A percentile compares a stretch with the other conserved stretches of the same genome.
Conservation (phyloP, 352 stramenopile species). For the Thalassiosira sp. region DNA sequence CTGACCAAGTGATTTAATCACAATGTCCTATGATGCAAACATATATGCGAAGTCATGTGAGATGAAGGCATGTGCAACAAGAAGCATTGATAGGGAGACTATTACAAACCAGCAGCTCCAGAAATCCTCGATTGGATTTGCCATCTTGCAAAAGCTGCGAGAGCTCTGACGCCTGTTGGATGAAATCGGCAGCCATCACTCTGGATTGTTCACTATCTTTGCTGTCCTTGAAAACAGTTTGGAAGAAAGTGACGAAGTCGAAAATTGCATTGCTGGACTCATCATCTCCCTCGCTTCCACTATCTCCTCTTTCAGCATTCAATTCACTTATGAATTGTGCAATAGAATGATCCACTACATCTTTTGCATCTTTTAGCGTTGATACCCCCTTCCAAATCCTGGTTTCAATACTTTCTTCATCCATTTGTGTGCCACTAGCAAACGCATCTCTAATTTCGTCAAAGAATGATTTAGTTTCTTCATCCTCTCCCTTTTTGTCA, state of each 20-base stretch:
- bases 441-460: slow-evolving; percentile 22
- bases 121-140: slow-evolving; percentile 9
- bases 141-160: slow-evolving; percentile 6
- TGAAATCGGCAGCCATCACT: slow-evolving; percentile 10
- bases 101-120: too few species aligned
- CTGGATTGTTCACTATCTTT: slow-evolving; percentile 9
- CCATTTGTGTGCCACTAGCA: not conserved
- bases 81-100: too few species aligned
- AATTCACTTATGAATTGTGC: not conserved
- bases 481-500: not conserved
- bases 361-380: not conserved
- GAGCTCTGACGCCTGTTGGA: slow-evolving; percentile 19
- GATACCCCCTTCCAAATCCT: not conserved
- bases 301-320: not conserved
- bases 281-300: not conserved
- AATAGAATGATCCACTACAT: slow-evolving; percentile 1
- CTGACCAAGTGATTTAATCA: slow-evolving; percentile 16
- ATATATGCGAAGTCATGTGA: too few species aligned
- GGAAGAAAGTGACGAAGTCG: slow-evolving; percentile 3
- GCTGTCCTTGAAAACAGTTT: slow-evolving; percentile 2
- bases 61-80: too few species aligned
- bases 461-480: slow-evolving; percentile 18
- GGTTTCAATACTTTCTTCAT: slow-evolving; percentile 1
- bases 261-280: not conserved
- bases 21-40: slow-evolving; percentile 3